These are phyloP conservation scores for Adansonia grandidieri DNA, from an alignment of 441 rosid genomes.

Conservation along the genomic window DNA sequence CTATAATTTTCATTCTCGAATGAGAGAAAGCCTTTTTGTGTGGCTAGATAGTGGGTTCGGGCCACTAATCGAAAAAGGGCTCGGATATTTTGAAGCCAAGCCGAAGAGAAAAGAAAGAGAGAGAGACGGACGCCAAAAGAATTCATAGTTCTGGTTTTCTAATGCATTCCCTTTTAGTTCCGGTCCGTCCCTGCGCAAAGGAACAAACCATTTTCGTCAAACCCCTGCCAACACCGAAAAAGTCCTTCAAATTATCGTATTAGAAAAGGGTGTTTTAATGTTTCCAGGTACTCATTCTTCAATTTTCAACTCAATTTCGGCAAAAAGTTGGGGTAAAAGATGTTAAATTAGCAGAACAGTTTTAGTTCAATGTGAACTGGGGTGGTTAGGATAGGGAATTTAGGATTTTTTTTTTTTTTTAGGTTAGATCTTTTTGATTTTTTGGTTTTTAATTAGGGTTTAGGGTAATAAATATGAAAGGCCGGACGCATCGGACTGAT, in stretches of 20 bases:
- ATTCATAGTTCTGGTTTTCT: background rate
- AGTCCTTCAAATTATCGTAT: constrained; percentile 13
- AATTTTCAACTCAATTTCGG: constrained; percentile 16
- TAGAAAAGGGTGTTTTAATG: background rate
- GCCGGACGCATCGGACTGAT: constrained; percentile 65
- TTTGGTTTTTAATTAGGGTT: constrained; percentile 9
- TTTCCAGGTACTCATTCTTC: constrained; percentile 27
- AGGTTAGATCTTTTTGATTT: constrained; percentile 1
- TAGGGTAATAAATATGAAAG: constrained; percentile 49
- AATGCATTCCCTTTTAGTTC: constrained; percentile 25
- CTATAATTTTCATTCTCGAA: no score
- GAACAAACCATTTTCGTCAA: constrained; percentile 14
- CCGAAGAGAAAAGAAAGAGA: background rate
- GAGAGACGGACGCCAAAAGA: constrained; percentile 37
- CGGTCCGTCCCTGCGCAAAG: constrained; percentile 22
- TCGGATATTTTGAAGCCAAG: constrained; percentile 28
- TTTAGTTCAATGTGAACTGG: constrained; percentile 20
- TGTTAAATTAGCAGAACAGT: constrained; percentile 13
- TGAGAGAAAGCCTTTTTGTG: no score
- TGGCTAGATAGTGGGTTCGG: constrained; percentile 2
- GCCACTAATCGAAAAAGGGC: constrained; percentile 10
- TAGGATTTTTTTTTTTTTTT: background rate
- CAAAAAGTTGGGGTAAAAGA: background rate
- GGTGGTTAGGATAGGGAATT: background rate
- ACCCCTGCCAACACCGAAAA: background rate